Evolutionary conservation across 129 eudicot species (phyloP), one percentile per base, ranked within the genome.

Genomic region (Lactuca saligna): DNA sequence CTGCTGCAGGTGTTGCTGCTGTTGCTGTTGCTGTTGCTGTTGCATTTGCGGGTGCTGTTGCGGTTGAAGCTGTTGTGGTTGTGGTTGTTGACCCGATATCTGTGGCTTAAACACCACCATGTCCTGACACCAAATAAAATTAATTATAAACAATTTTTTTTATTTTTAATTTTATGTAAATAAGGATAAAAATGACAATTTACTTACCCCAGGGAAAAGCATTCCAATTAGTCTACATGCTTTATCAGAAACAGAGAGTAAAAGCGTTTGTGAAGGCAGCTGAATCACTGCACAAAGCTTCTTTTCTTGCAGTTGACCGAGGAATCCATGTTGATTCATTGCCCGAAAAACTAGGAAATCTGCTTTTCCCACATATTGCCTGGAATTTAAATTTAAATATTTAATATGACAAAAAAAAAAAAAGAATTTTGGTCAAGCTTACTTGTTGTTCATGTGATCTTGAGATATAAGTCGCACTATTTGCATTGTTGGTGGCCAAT

Each of bases 381-480:
- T 94, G 79, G 20, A 53, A 58, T 54, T 31, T 68, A 25, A 35
- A 48, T 3, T 20, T 20, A 20, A 20, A 20, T 20, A n/a, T n/a
- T n/a, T n/a, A n/a, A n/a, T n/a, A n/a, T n/a, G n/a, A n/a, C n/a
- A n/a, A n/a, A n/a, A n/a, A n/a, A n/a, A n/a, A n/a, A n/a, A n/a
- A n/a, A n/a, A n/a, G n/a, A n/a, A n/a, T n/a, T n/a, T n/a, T n/a
- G n/a, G n/a, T n/a, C n/a, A 7, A 14, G 42, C 42, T 32, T 94
- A 94, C 99, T 94, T 94, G 97, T 94, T 89, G 70, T 87, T 94
- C 96, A 89, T 94, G 85, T 94, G 99, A 74, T 94, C 99, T 78
- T 94, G 97, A 65, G 99, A 94, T 81, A 94, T 94, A 48, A 94
- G 91, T 54, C 99, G 95, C 72, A 94, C 97, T 55, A 94, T 94